Evolutionary conservation across 2,329 filamentous ascomycete genomes (phyloP), one percentile per base, ranked within the genome.

Genomic region (Aurifilum marmelostoma): DNA sequence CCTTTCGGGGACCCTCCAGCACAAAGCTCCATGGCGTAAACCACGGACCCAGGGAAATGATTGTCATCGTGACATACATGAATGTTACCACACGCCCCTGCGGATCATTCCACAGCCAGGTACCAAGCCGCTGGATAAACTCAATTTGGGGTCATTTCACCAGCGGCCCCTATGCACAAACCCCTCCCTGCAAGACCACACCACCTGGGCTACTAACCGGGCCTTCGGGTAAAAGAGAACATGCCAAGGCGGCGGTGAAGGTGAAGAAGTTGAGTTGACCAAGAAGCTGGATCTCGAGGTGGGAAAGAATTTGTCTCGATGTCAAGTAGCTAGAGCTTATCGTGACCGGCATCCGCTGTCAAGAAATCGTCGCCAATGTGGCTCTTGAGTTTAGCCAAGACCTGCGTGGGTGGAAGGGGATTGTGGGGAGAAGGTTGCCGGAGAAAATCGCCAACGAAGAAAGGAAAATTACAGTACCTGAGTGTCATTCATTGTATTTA

Each of bases 91-190:
- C 39, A 47, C 32, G n/a, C 37, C 37, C 62, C 34, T 56, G 37
- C 67, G 52, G 66, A 29, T 67, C 60, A 11, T 37, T 65, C 34
- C 43, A 56, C 27, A 61, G 58, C 58, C 58, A 59, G 63, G 67
- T 66, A 69, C 63, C 43, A 29, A 34, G 67, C 58, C 60, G 47
- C 54, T 69, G 67, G 63, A 47, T 66, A 69, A 66, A 66, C 24
- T 34, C 32, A 39, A 69, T 52, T 62, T 47, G 41, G 34, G 34
- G 24, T 54, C 29, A n/a, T 43, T 7, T 7, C 12, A 14, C 32
- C 58, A 41, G 14, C 4, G 52, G 52, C 52, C 14, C 52, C 7
- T 56, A 56, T 29, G 52, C 52, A 29, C 24, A 6, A 16, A 6
- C 27, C 27, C n/a, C 12, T 14, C 24, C 50, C 11, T 6, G 24